Percentiles rank a stretch among this genome's conserved stretches.
Evolutionary conservation across 1,284 basidiomycete species (phyloP).

Genomic region (Sanguinoderma infundibulare): DNA sequence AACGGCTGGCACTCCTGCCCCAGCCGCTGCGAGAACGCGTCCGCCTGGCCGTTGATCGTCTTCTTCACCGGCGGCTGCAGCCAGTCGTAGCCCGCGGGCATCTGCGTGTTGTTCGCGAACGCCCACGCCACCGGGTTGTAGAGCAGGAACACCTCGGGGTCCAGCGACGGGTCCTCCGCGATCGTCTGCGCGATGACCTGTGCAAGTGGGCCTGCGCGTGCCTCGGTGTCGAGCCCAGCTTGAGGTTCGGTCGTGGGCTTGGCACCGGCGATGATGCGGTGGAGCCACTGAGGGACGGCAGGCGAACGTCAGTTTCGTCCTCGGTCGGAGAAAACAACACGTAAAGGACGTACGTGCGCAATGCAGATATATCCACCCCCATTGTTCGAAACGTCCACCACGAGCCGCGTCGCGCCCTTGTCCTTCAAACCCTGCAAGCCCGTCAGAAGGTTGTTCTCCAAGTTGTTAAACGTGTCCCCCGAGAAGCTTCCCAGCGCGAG

Average conservation of each 20-base stretch:
- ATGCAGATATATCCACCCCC: constrained; percentile 67
- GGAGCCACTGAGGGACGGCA: constrained; percentile 65
- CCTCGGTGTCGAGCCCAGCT: constrained; percentile 58
- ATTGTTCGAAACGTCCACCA: constrained; percentile 67
- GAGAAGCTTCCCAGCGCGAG: constrained; percentile 58
- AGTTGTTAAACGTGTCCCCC: constrained; percentile 44
- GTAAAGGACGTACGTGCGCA: constrained; percentile 50
- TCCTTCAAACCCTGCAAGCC: constrained; percentile 54
- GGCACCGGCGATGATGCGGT: constrained; percentile 62
- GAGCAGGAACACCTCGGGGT: constrained; percentile 48
- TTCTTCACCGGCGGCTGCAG: constrained; percentile 44
- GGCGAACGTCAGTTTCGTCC: neutral
- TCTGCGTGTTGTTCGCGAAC: constrained; percentile 52
- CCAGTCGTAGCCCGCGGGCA: constrained; percentile 50
- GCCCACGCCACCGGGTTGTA: constrained; percentile 58
- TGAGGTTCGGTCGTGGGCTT: constrained; percentile 57
- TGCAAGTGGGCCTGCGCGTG: constrained; percentile 55
- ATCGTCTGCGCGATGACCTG: constrained; percentile 53
- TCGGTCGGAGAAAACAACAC: neutral
- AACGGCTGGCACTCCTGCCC: constrained; percentile 65
- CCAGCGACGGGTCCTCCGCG: constrained; percentile 38
- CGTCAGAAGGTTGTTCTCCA: constrained; percentile 49
- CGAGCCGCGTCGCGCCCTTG: constrained; percentile 53
- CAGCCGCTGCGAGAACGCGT: constrained; percentile 55
- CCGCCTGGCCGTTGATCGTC: constrained; percentile 50